These are phyloP conservation scores for Forsythia viridissima DNA, from an alignment of 257 asterid species.

Conservation along the genomic window DNA sequence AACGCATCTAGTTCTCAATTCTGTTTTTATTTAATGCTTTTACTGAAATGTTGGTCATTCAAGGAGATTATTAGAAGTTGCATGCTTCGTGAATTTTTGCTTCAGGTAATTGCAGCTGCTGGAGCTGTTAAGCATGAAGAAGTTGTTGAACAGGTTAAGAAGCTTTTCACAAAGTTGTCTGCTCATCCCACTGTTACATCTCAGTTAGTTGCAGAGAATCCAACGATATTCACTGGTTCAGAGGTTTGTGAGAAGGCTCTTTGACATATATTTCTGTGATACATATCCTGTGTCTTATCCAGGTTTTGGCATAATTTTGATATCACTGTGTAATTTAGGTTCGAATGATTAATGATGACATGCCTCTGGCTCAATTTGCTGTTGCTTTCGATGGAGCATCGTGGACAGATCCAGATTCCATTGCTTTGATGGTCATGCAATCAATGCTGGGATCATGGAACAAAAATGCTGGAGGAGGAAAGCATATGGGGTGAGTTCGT, in stretches of 20 bases:
- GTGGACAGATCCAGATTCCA: constrained; percentile 84
- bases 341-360: constrained; percentile 80
- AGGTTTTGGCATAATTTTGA: neutral
- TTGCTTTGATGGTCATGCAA: constrained; percentile 89
- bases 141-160: constrained; percentile 70
- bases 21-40: neutral
- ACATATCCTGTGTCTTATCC: neutral
- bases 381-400: constrained; percentile 38
- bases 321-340: constrained; percentile 38
- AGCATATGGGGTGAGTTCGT: constrained; percentile 77
- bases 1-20: neutral
- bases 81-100: constrained; percentile 16
- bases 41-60: neutral
- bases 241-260: constrained; percentile 41
- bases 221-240: constrained; percentile 87
- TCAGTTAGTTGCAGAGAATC: constrained; percentile 64
- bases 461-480: constrained; percentile 74
- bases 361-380: constrained; percentile 63
- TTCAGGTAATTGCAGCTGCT: constrained; percentile 73
- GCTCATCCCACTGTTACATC: constrained; percentile 56
- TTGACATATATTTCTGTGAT: neutral
- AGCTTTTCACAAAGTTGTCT: constrained; percentile 66
- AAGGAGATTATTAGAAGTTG: neutral
- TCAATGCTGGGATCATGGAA: constrained; percentile 85
- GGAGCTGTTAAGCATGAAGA: constrained; percentile 94